Evolutionary conservation across 2,329 filamentous ascomycete genomes (phyloP), one percentile per base, ranked within the genome.

Genomic region (Penicillium sp.): DNA sequence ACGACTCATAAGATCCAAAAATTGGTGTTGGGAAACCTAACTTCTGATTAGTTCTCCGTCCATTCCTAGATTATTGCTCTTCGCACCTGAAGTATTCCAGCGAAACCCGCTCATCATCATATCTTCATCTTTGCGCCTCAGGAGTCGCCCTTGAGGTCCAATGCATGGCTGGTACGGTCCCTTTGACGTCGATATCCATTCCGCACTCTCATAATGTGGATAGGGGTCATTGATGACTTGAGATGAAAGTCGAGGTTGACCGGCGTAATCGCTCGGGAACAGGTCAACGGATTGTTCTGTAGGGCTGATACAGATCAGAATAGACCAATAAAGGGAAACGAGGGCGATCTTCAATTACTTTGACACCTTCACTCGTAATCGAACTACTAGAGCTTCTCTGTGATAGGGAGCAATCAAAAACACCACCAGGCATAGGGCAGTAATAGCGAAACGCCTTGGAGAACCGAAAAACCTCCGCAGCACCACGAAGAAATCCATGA

Each of bases 1-100:
- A 60, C 25, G 52, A 15, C 25, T 62, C 60, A 43, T 62, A 60
- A 2, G 58, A 56, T 13, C 58, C 58, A 27, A 62, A 62, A 3
- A 54, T 60, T 2, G 60, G 60, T 0, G 31, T 36, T n/a, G 60
- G 51, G 2, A 60, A 62, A 29, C 21, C 60, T 60, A 15, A 15
- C 3, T 4, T 47, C n/a, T 27, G 31, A 46, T 56, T 47, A 56
- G 49, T 41, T 40, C 4, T 9, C 25, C 21, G 25, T 52, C 15
- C 9, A 6, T 10, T 7, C 31, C 6, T 25, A 1, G 7, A 13
- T 9, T 21, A 29, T 45, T 23, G n/a, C n/a, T 25, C 19, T 29
- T 39, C 34, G 27, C 29, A 56, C 54, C 50, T 52, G 55, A 54
- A n/a, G 29, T 25, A 23, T 57, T 54, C 55, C 55, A 53, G n/a